Base-by-base conservation (phyloP, 257 asterid species). In the Penstemon eatonii region DNA sequence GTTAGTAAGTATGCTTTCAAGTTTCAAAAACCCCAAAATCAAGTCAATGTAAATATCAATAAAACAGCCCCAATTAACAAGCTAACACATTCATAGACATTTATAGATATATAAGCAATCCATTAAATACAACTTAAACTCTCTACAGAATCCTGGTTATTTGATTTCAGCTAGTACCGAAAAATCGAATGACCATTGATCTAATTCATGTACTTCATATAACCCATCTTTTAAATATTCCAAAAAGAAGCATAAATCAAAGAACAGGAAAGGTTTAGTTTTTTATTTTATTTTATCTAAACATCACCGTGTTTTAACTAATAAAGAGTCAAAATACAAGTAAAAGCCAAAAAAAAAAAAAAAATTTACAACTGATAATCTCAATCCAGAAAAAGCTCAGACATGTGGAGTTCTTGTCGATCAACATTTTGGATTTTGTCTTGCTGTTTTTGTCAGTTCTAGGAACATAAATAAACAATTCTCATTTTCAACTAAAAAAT, bases 371-470 rank as follows among this genome's bases (percentile, higher is more conserved):
- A 63, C 60, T 65, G 33, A 66, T 33, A 63, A 55, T 74, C 44
- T 63, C 43, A 67, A 43, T 58, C 66, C 68, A 75, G 54, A 61
- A 25, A 25, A 25, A 75, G 69, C 68, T 75, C 73, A 73, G 63
- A 81, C 64, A 78, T 70, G 69, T 73, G 77, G 79, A 78, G 78
- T 75, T 72, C 79, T 49, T 61, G 68, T 73, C 82, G 80, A 78
- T 66, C 71, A 72, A 71, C 57, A 56, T 40, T 60, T 72, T 65
- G 77, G 84, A 74, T 44, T 68, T 71, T 58, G 46, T 44, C 71
- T 49, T 68, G 25, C 75, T 61, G 63, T 59, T 74, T 71, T 71
- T 76, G 80, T 78, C 81, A 78, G 56, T 73, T 78, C n/a, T 67
- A 45, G 49, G 13, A 78, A 57, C 73, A 69, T 61, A 58, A 54